These are phyloP conservation scores for Suhomyces sp. DNA, from an alignment of 805 yeast genomes.

Conservation along the genomic window DNA sequence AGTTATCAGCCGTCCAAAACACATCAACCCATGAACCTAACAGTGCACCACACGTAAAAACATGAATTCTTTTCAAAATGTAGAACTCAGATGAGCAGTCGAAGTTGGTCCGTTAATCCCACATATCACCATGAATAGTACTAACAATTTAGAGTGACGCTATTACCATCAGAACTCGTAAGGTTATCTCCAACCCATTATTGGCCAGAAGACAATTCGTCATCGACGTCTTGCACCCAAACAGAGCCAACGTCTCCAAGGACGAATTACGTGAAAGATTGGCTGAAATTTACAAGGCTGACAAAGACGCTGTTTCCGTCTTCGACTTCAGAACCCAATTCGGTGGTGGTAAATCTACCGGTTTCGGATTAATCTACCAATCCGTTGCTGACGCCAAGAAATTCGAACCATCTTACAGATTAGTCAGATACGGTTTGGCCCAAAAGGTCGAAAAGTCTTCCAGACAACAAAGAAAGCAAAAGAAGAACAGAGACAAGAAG, in stretches of 20 bases:
- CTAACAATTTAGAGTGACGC: conserved; percentile 82
- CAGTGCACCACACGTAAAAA: neutral
- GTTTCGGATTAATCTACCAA: conserved; percentile 99
- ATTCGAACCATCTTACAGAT: conserved; percentile 99
- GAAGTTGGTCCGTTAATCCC: neutral
- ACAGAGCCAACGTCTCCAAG: conserved; percentile 98
- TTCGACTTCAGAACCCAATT: conserved; percentile 99
- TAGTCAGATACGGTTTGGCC: conserved; percentile 98
- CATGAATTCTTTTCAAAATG: neutral
- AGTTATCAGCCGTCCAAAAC: neutral
- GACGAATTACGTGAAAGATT: conserved; percentile 96
- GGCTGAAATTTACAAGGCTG: conserved; percentile 85
- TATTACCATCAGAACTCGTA: conserved; percentile 99
- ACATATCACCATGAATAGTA: conserved; percentile 6
- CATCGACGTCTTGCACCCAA: conserved; percentile 99
- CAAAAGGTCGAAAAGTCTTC: conserved; percentile 94
- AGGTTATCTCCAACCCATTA: conserved; percentile 98
- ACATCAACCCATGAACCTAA: neutral
- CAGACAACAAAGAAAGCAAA: conserved; percentile 99
- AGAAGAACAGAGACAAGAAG: conserved; percentile 99
- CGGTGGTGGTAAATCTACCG: conserved; percentile 99
- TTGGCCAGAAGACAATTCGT: conserved; percentile 99
- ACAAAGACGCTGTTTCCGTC: conserved; percentile 92
- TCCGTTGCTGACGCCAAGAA: conserved; percentile 96
- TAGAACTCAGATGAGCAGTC: neutral